Evolutionary conservation across 108 stramenopile species (phyloP).

Genomic region (Fragilaria crotonensis): DNA sequence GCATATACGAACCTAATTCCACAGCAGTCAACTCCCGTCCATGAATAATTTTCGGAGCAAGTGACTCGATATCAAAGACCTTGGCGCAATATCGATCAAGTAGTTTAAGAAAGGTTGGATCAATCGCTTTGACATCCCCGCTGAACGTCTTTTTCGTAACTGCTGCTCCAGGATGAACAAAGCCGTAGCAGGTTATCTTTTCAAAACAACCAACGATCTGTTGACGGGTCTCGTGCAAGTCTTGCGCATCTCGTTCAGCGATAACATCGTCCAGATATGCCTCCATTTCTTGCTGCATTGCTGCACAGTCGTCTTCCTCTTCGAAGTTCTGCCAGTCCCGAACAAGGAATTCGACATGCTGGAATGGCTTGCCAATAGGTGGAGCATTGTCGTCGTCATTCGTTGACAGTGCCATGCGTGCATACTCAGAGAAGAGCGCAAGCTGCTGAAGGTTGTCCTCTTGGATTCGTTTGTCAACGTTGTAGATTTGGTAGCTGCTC

Average conservation of each 20-base stretch:
- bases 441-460: conserved; percentile 99
- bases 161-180: conserved; percentile 95
- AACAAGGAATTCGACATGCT: conserved; percentile 93
- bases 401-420: conserved; percentile 79
- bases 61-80: conserved; percentile 69
- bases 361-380: conserved; percentile 74
- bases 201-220: conserved; percentile 94
- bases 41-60: conserved; percentile 81
- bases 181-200: conserved; percentile 75
- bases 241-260: conserved; percentile 69
- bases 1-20: conserved; percentile 87
- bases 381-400: conserved; percentile 30
- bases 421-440: conserved; percentile 97
- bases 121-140: conserved; percentile 82
- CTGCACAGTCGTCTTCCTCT: conserved; percentile 65
- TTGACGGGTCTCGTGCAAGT: conserved; percentile 88
- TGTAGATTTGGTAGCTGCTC: conserved; percentile 94
- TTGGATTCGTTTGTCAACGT: conserved; percentile 95
- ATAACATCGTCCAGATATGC: conserved; percentile 81
- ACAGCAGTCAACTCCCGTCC: conserved; percentile 83
- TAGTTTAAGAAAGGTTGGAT: conserved; percentile 72
- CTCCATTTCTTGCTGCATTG: conserved; percentile 81
- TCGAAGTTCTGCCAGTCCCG: conserved; percentile 98
- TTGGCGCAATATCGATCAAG: conserved; percentile 83
- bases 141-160: conserved; percentile 92